These are phyloP conservation scores for Aspergillus sp. DNA, from an alignment of 2,329 filamentous ascomycete genomes.

Conservation along the genomic window DNA sequence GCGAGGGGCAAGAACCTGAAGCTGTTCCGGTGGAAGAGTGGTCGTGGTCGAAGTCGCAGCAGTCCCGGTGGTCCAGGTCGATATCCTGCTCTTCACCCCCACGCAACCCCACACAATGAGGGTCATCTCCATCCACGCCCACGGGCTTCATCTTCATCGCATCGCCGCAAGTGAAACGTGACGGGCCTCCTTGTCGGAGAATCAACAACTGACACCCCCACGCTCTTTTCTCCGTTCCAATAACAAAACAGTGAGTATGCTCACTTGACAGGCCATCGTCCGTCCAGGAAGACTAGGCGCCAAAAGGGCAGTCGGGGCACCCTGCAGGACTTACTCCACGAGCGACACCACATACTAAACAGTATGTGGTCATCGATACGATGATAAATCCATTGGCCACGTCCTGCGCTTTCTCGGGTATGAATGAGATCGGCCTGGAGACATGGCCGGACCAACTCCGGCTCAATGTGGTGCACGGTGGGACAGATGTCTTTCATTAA, in stretches of 20 bases:
- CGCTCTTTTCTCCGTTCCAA: slow-evolving; percentile 4
- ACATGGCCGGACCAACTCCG: background rate
- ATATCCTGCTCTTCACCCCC: slow-evolving; percentile 8
- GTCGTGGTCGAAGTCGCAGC: background rate
- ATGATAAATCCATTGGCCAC: background rate
- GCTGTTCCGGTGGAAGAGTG: background rate
- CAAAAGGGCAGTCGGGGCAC: background rate
- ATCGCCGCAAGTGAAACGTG: background rate
- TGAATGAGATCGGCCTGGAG: background rate
- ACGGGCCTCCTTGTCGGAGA: background rate
- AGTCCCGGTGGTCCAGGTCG: background rate
- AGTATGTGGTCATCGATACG: no score
- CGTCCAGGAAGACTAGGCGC: background rate
- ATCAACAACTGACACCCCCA: slow-evolving; percentile 1
- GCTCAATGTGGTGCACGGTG: background rate
- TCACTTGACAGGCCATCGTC: no score
- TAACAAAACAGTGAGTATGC: background rate
- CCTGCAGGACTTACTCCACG: no score
- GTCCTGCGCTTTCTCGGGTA: background rate
- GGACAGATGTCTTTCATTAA: background rate
- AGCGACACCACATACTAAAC: no score
- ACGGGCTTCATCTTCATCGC: background rate
- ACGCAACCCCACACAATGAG: slow-evolving; percentile 16
- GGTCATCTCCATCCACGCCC: background rate
- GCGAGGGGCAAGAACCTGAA: background rate